Conservation (phyloP, 768 basidiomycete genomes). For the Sporobolomyces phaffii region DNA sequence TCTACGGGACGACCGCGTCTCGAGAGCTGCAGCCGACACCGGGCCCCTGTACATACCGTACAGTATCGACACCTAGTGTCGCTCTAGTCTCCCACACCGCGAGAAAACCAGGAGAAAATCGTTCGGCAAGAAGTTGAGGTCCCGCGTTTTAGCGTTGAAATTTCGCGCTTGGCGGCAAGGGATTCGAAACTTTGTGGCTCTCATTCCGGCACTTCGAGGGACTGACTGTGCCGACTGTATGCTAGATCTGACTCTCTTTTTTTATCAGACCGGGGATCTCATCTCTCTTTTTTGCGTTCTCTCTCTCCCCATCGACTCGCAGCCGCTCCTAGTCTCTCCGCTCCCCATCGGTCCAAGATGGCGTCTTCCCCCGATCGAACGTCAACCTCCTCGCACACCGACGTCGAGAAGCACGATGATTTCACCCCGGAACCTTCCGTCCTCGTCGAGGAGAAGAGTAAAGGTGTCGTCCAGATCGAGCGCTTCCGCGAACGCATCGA, state of each 20-base stretch:
- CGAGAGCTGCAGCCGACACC: too few species aligned
- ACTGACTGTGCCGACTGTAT: too few species aligned
- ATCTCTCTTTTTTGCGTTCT: background rate
- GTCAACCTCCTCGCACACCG: background rate
- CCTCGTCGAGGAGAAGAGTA: slow-evolving; percentile 32
- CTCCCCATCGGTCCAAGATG: background rate
- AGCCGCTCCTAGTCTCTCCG: background rate
- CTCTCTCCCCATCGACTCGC: background rate
- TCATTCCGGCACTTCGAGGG: background rate
- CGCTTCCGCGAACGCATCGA: slow-evolving; percentile 36
- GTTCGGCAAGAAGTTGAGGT: too few species aligned
- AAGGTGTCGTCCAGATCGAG: slow-evolving; percentile 46
- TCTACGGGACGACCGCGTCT: too few species aligned
- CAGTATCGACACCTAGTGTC: too few species aligned
- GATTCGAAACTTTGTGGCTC: background rate
- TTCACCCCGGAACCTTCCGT: slow-evolving; percentile 1
- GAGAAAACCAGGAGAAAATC: too few species aligned
- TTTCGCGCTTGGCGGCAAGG: background rate
- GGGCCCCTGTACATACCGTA: too few species aligned
- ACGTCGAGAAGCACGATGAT: slow-evolving; percentile 6
- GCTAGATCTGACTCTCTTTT: background rate
- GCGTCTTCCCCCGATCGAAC: background rate
- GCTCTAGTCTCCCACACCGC: too few species aligned
- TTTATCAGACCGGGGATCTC: background rate
- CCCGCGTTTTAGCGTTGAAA: background rate